Conservation (phyloP, 768 basidiomycete species). For the Krasilnikovozyma curviuscula region DNA sequence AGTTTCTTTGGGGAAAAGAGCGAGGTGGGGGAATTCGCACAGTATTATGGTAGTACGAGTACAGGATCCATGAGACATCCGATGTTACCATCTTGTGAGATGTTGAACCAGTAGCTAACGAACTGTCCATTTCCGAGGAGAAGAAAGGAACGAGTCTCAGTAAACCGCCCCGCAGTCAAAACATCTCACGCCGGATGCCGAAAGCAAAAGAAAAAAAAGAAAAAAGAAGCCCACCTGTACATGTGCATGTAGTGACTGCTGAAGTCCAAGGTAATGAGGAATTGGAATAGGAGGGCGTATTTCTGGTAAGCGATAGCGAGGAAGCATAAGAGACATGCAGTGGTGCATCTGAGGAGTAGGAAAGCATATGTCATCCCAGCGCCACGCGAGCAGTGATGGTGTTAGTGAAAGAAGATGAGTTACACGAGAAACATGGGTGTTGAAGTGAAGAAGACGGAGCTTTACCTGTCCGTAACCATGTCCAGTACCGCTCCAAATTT, state of each 20-base stretch:
- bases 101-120: slow-evolving; percentile 76
- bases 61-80: slow-evolving; percentile 78
- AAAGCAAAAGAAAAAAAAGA: not conserved
- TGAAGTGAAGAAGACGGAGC: slow-evolving; percentile 1
- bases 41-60: slow-evolving; percentile 81
- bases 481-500: slow-evolving; percentile 96
- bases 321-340: slow-evolving; percentile 83
- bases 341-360: slow-evolving; percentile 83
- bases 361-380: no score
- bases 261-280: slow-evolving; percentile 91
- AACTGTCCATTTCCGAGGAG: slow-evolving; percentile 33
- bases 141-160: not conserved
- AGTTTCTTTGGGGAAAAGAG: not conserved
- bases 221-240: slow-evolving; percentile 61
- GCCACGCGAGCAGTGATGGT: no score
- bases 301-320: slow-evolving; percentile 71
- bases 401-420: not conserved
- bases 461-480: slow-evolving; percentile 99
- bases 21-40: slow-evolving; percentile 36
- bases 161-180: not conserved
- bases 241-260: slow-evolving; percentile 99
- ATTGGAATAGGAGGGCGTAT: slow-evolving; percentile 74
- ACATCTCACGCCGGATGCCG: not conserved
- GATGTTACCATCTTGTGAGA: slow-evolving; percentile 85
- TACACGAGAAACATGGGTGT: not conserved